Conservation (phyloP, 2,329 filamentous ascomycete species). For the Dactylellina haptotyla region DNA sequence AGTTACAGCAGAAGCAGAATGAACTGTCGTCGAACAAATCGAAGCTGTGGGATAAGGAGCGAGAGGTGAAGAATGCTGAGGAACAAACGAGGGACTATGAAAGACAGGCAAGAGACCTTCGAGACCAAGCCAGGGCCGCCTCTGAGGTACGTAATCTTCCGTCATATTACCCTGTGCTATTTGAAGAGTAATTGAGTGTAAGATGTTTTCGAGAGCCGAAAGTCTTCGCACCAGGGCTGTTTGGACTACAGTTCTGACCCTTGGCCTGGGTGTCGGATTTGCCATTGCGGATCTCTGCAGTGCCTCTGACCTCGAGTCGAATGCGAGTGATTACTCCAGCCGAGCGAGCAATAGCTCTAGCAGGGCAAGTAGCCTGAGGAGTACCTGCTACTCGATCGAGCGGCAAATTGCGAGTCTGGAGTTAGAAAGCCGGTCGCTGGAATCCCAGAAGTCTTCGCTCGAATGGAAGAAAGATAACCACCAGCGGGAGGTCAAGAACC, state of each 20-base stretch:
- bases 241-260: slow-evolving; percentile 32
- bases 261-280: slow-evolving; percentile 20
- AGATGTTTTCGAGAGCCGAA: slow-evolving; percentile 4
- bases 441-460: slow-evolving; percentile 29
- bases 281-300: slow-evolving; percentile 19
- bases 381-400: slow-evolving; percentile 26
- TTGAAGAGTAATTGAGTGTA: neutral
- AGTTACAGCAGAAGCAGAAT: slow-evolving; percentile 1
- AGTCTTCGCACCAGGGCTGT: slow-evolving; percentile 20
- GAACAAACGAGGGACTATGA: neutral
- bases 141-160: neutral
- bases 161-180: neutral
- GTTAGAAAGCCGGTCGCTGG: slow-evolving; percentile 16
- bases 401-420: slow-evolving; percentile 17
- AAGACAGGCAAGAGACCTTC: slow-evolving; percentile 3
- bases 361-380: slow-evolving; percentile 7
- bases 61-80: slow-evolving; percentile 1
- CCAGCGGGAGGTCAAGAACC: slow-evolving; percentile 4
- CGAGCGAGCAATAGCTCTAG: slow-evolving; percentile 7
- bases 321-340: slow-evolving; percentile 9
- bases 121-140: slow-evolving; percentile 10
- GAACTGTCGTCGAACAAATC: slow-evolving; percentile 16
- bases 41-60: slow-evolving; percentile 3
- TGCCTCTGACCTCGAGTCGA: slow-evolving; percentile 22
- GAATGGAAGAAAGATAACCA: slow-evolving; percentile 27